Conservation (phyloP, 345 rosid genomes). For the Ceriops zippeliana region DNA sequence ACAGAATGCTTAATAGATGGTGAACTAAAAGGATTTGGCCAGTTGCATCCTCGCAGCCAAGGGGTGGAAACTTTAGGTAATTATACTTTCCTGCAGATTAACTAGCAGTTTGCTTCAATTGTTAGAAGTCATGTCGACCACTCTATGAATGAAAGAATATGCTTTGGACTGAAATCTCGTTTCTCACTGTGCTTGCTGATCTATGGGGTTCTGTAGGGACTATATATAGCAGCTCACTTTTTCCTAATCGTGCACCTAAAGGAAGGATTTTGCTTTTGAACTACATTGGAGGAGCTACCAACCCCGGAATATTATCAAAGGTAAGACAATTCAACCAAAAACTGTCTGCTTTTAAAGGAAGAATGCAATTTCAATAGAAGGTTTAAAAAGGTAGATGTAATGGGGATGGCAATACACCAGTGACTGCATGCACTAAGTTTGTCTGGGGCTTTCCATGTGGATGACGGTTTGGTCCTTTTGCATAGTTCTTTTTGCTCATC, state of each 20-base stretch:
- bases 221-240: slow-evolving; percentile 90
- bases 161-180: too few species aligned
- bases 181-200: too few species aligned
- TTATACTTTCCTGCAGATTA: background rate
- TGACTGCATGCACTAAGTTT: background rate
- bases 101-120: background rate
- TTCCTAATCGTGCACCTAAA: slow-evolving; percentile 79
- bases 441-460: background rate
- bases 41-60: slow-evolving; percentile 95
- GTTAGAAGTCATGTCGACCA: background rate
- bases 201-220: slow-evolving; percentile 49
- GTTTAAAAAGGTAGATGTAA: background rate
- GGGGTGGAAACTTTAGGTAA: slow-evolving; percentile 94
- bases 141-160: background rate
- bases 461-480: background rate
- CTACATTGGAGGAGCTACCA: slow-evolving; percentile 85
- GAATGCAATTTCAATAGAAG: background rate
- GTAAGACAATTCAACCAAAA: slow-evolving; percentile 25
- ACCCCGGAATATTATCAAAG: slow-evolving; percentile 74
- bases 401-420: background rate
- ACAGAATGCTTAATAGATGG: slow-evolving; percentile 70
- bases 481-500: too few species aligned
- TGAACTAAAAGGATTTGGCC: slow-evolving; percentile 95
- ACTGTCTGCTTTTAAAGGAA: background rate
- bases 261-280: slow-evolving; percentile 77